Conservation (phyloP, 1,139 yeast genomes). For the Insectozyma bohioensis region DNA sequence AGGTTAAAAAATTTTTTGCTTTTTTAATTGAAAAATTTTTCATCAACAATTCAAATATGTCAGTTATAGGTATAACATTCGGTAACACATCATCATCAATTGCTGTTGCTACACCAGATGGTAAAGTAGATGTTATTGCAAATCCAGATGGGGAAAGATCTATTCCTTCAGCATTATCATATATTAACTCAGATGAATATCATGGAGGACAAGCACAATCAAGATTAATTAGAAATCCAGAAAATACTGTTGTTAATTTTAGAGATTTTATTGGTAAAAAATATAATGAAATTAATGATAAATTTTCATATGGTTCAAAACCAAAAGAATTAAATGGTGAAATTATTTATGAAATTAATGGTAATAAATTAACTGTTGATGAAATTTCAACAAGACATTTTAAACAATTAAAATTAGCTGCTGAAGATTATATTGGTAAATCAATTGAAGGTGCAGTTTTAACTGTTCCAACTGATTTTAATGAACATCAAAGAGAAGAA, state of each 20-base stretch:
- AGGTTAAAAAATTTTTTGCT: not conserved
- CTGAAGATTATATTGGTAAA: conserved; percentile 88
- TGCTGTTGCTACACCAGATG: conserved; percentile 84
- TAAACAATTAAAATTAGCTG: conserved; percentile 79
- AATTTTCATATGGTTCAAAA: conserved; percentile 62
- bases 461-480: conserved; percentile 89
- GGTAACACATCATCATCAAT: conserved; percentile 96
- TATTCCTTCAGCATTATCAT: conserved; percentile 89
- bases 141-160: conserved; percentile 99
- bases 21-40: not conserved
- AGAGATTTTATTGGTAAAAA: conserved; percentile 87
- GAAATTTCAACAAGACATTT: conserved; percentile 86
- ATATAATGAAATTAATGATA: conserved; percentile 65
- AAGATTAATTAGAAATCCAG: conserved; percentile 88
- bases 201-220: conserved; percentile 96
- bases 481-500: conserved; percentile 67
- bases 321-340: conserved; percentile 68
- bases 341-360: conserved; percentile 66
- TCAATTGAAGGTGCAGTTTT: conserved; percentile 79
- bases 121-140: conserved; percentile 95
- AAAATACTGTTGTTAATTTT: conserved; percentile 85
- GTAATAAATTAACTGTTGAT: conserved; percentile 57
- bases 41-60: conserved; percentile 18
- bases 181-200: conserved; percentile 92
- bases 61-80: conserved; percentile 89